Base-by-base conservation (phyloP, 495 filamentous ascomycete species). In the Xylaria sp. region DNA sequence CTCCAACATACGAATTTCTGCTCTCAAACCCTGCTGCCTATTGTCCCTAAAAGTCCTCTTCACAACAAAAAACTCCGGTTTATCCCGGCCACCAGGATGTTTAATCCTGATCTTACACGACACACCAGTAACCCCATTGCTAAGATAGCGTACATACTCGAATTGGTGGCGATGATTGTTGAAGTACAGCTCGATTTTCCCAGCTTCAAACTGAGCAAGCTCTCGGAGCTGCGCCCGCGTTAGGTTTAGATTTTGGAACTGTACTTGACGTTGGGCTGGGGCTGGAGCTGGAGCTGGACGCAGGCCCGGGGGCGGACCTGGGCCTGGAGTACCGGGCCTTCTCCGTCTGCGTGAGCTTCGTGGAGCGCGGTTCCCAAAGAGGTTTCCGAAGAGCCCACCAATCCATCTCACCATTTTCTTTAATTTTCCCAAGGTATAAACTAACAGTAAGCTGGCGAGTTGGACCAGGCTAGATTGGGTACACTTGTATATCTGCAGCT, bases 41-140 rank as follows among this genome's bases (percentile, higher is more conserved):
- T 31, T 17, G 29, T 55, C 52, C 17, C 24, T 24, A 31, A 14
- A 55, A 17, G 57, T 9, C n/a, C 57, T 59, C 57, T 59, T 59
- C 8, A 59, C 31, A 21, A 59, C 57, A 37, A 59, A 59, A 21
- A 0, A 59, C 33, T 35, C 6, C 31, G 57, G 19, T 11, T 14
- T 31, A 12, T 31, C n/a, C 31, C 57, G 2, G 26, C 9, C 31
- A 3, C 33, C 33, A 37, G 0, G 12, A 11, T 4, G n/a, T 21
- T 59, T 59, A 19, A 59, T 17, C 17, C 57, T 59, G 17, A 59
- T 21, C 19, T 59, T 59, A 37, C 57, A 59, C 17, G 57, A 59
- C 57, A 59, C 57, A n/a, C 57, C 57, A 59, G 57, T 37, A 21
- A 37, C 7, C 8, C 57, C 57, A 37, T 37, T 59, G 57, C 8